These are phyloP conservation scores for Phytophthora hibernalis DNA, from an alignment of 352 stramenopile species.

Conservation along the genomic window DNA sequence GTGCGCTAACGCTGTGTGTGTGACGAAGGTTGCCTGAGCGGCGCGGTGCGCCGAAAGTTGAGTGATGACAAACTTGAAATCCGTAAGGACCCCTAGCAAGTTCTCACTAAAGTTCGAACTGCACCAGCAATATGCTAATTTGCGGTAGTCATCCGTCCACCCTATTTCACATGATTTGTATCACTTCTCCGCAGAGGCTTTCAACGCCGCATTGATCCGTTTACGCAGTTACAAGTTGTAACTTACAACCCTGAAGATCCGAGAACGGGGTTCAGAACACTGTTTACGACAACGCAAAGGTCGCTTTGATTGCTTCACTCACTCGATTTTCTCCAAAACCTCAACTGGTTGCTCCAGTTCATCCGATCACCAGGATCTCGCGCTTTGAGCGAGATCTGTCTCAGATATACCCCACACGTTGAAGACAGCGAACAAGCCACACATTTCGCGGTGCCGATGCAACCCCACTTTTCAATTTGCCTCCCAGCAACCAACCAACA, in stretches of 20 bases:
- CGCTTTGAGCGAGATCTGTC: neutral
- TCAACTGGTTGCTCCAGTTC: neutral
- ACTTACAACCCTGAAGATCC: neutral
- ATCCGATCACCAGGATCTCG: neutral
- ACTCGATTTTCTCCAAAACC: neutral
- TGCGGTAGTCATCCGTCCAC: too few species aligned
- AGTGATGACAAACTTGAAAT: too few species aligned
- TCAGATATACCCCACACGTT: neutral
- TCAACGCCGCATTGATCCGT: neutral
- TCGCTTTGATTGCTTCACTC: neutral
- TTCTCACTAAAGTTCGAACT: too few species aligned
- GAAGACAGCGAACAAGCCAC: neutral
- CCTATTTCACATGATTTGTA: neutral
- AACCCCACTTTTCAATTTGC: slow-evolving; percentile 2
- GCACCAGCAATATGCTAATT: too few species aligned
- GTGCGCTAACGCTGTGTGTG: too few species aligned
- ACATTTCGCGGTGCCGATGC: neutral
- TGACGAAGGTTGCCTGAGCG: too few species aligned
- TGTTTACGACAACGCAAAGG: neutral
- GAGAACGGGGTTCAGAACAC: neutral
- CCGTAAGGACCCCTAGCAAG: too few species aligned
- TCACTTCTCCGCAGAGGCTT: neutral
- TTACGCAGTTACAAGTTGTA: too few species aligned
- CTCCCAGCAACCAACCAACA: neutral
- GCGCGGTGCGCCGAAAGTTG: too few species aligned